Base-by-base conservation (phyloP, 73 alveolate genomes). In the Paramecium tetraurelia region DNA sequence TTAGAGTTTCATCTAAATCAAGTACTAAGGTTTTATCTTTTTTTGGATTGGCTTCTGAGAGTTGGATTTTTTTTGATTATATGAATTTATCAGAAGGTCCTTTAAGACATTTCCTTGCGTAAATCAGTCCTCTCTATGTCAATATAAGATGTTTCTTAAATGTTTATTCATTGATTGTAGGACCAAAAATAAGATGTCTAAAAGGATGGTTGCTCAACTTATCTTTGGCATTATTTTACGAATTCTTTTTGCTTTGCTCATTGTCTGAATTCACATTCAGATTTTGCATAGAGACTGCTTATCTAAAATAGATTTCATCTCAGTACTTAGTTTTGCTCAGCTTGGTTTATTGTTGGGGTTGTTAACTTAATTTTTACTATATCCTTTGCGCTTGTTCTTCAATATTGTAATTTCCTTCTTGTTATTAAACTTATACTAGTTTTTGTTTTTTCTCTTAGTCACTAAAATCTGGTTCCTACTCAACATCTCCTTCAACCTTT, bases 61-160 rank as follows among this genome's bases (percentile, higher is more conserved):
- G 59, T 31, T 50, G 59, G 8, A 86, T 70, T 59, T 86, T 38
- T 63, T 86, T 86, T 22, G 71, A 63, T 77, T 86, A 40, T n/a
- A 86, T 86, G 33, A 86, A 86, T 59, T 86, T 86, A 11, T 86
- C 93, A 18, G 93, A 86, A 59, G 93, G 93, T 38, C 93, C 93
- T 86, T 86, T 86, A 11, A 86, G 72, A 40, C 93, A 86, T 53
- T 86, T 86, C 24, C 87, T 35, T 12, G 93, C 93, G 41, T 86
- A 86, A 4, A 86, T 77, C 14, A 86, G 24, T 35, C 93, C 93
- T 38, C 93, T 35, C 24, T 86, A 86, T 38, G 93, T 86, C 12
- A 86, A 36, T 21, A 77, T 40, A 24, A 86, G 58, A 53, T 86
- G 93, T 14, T 63, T 86, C 18, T 86, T 86, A 20, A 86, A 86